phyloP scores from a whole-genome alignment of 2,329 filamentous ascomycete species.

The Sporothrix inflata region DNA sequence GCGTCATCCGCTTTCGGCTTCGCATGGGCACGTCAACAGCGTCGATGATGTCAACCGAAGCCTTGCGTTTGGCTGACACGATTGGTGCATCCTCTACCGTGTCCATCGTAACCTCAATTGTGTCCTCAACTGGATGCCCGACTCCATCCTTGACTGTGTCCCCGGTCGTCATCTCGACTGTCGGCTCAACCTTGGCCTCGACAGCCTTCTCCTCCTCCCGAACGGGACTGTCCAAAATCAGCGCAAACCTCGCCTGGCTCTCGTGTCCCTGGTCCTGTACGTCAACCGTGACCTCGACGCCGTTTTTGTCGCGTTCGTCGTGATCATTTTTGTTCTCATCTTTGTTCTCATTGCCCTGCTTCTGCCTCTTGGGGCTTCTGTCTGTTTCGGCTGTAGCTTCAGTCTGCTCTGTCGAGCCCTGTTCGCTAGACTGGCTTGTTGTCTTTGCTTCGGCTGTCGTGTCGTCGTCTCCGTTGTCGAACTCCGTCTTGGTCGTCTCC shows the following conservation, averaged over 20 bases:
- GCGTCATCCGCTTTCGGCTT: neutral
- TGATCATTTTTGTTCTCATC: too few species aligned
- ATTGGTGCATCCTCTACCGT: neutral
- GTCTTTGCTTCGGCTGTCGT: neutral
- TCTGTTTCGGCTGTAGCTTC: neutral
- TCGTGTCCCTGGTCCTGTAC: neutral
- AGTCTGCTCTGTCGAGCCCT: too few species aligned
- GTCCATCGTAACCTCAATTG: neutral
- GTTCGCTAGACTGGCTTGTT: too few species aligned
- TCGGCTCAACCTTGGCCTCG: too few species aligned
- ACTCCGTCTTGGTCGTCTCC: neutral
- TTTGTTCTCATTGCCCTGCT: neutral
- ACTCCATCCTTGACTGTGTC: neutral
- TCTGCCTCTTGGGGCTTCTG: conserved; percentile 9
- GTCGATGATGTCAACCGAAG: neutral
- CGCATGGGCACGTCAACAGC: neutral
- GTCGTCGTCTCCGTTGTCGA: neutral
- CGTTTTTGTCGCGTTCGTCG: too few species aligned
- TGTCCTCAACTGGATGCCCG: neutral
- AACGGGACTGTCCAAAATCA: neutral
- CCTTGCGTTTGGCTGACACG: neutral
- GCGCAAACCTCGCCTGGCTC: neutral
- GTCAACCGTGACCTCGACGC: neutral
- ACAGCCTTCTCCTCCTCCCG: neutral
- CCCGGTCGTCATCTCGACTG: too few species aligned